Evolutionary conservation across 768 basidiomycete genomes (phyloP), one percentile per base, ranked within the genome.

Genomic region (Amanita exitialis): DNA sequence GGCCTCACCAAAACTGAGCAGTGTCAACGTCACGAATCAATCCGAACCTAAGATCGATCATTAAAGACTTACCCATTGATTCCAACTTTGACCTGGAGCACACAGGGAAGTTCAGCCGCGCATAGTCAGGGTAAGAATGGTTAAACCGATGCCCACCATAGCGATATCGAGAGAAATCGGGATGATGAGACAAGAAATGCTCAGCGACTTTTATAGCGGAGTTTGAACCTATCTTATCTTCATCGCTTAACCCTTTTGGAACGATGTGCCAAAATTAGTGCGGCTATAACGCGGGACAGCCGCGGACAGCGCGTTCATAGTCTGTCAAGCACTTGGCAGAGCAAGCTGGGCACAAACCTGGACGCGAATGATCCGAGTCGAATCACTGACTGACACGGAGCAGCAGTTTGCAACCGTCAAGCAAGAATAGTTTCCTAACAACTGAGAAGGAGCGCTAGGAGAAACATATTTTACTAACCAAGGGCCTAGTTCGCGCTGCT

Each of bases 21-120:
- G 10, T 12, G 20, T 41, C 20, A 50, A 59, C 47, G 58, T 54
- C 43, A 49, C 38, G 41, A 27, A 44, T 20, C 44, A 42, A 50
- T 12, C 27, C 23, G 44, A 41, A 13, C 12, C 6, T 20, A 21
- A 28, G 16, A n/a, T 37, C 8, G 12, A 44, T 28, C 49, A 16
- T 3, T 13, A 44, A 43, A 48, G 47, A 53, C 79, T 59, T 73
- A 94, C 90, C 92, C 92, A 73, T 96, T 96, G 76, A 96, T 96
- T 61, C 93, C 93, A 67, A 93, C 91, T 72, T 90, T 87, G 73
- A 91, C 83, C 72, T 75, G 30, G 16, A 56, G 38, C 8, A 32
- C 10, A 13, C n/a, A 15, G 20, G 21, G 9, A 4, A 3, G 20
- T 25, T 20, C 16, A 41, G 18, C 4, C 10, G 27, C 16, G 38